Percentiles rank a stretch among this genome's conserved stretches.
Conservation (phyloP, 2,329 filamentous ascomycete genomes). For the Hymenoscyphus occultus region DNA sequence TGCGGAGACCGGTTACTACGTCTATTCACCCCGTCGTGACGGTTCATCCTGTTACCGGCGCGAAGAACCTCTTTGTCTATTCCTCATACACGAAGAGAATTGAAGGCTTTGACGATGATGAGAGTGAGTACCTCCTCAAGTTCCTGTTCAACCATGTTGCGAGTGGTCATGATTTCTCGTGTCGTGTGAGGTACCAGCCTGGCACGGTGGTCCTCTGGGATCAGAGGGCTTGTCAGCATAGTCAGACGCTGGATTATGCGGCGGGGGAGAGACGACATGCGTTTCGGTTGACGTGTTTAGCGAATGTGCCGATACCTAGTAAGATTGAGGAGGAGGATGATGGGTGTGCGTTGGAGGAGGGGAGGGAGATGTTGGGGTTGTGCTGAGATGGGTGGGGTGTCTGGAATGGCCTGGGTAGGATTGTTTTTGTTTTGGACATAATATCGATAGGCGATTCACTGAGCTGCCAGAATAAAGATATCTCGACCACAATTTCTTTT, state of each 20-base stretch:
- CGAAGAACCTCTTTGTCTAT: conserved; percentile 78
- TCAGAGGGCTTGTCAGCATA: conserved; percentile 47
- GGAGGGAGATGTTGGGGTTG: conserved; percentile 20
- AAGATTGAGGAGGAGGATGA: conserved; percentile 31
- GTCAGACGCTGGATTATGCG: conserved; percentile 29
- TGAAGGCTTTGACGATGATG: conserved; percentile 78
- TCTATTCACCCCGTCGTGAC: conserved; percentile 72
- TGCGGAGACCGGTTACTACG: conserved; percentile 70
- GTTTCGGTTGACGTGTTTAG: conserved; percentile 31
- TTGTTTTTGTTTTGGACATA: too few relatives aligned
- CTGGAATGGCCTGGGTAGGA: too few relatives aligned
- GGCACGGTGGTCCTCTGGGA: conserved; percentile 81
- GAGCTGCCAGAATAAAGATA: too few relatives aligned
- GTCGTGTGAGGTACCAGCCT: conserved; percentile 69
- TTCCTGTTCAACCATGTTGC: conserved; percentile 70
- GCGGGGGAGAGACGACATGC: conserved; percentile 30
- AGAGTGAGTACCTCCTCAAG: conserved; percentile 70
- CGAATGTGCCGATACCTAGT: conserved; percentile 29
- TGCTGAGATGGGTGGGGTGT: conserved; percentile 10
- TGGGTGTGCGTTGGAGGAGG: conserved; percentile 25
- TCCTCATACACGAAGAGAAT: conserved; percentile 76
- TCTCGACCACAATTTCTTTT: too few relatives aligned
- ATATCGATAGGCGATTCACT: too few relatives aligned
- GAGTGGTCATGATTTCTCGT: conserved; percentile 67
- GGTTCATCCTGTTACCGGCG: conserved; percentile 73